Evolutionary conservation across 768 basidiomycete genomes (phyloP), one percentile per base, ranked within the genome.

Genomic region (Tephrocybe rancida): DNA sequence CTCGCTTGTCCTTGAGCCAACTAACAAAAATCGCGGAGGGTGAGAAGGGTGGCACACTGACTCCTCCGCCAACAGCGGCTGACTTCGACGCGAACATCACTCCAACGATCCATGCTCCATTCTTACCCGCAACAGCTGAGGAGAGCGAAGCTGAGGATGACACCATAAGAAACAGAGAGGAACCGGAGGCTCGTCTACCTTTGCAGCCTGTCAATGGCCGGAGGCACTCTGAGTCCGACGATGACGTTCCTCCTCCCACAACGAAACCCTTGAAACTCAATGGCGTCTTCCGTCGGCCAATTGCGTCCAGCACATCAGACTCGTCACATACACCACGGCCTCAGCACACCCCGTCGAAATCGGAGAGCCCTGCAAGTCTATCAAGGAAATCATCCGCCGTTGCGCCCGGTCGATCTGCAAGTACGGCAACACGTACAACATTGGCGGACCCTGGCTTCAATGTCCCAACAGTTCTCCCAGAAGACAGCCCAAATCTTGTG

Each of bases 401-500:
- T n/a, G 38, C 18, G n/a, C 29, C 30, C 7, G 26, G 35, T 25
- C 49, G 29, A 38, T 45, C 50, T 3, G 47, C 32, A 8, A 57
- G 44, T 22, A 54, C 37, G 11, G 21, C 41, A 3, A 65, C 79
- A 22, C 74, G 60, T 30, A 75, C 82, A 58, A 79, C 78, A 0
- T 57, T 82, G 47, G 79, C 82, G 3, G 68, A 76, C 16, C 76
- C 82, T 22, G 69, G 66, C 14, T 66, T 70, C 32, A 60, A 54
- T 11, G 62, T 55, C 16, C 48, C 68, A 13, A 67, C 62, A 22
- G 57, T 54, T 5, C 25, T 60, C 30, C 65, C 67, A 45, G 67
- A 65, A 32, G 78, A 81, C 46, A 66, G 72, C 14, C 59, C 77
- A 21, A 80, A 85, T 52, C 55, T 78, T 26, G 74, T 87, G 4